Conservation (phyloP, 2,329 filamentous ascomycete species). For the Tolypocladium nubicola region DNA sequence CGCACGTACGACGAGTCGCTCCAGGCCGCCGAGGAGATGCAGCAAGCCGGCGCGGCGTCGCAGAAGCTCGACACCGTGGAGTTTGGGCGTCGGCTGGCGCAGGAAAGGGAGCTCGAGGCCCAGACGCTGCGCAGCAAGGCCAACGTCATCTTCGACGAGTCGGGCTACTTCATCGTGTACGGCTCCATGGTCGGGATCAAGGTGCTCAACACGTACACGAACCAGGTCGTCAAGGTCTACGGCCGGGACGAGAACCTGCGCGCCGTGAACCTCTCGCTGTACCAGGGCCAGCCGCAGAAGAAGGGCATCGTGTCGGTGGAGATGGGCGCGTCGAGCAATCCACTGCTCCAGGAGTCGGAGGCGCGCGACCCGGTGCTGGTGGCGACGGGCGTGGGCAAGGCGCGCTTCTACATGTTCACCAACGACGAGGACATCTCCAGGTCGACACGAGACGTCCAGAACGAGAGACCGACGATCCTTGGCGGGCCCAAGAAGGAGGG, state of each 20-base stretch:
- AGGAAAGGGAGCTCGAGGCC: conserved; percentile 77
- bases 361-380: conserved; percentile 82
- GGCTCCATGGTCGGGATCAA: conserved; percentile 89
- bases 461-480: conserved; percentile 73
- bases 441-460: conserved; percentile 80
- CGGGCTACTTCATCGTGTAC: conserved; percentile 88
- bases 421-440: conserved; percentile 79
- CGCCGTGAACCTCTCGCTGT: conserved; percentile 71
- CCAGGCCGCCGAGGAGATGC: conserved; percentile 82
- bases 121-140: conserved; percentile 55
- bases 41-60: conserved; percentile 77
- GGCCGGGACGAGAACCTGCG: conserved; percentile 84
- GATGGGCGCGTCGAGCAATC: conserved; percentile 94
- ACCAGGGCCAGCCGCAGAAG: conserved; percentile 91
- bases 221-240: conserved; percentile 82
- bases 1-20: conserved; percentile 94
- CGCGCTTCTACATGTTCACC: conserved; percentile 96
- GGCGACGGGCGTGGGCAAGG: conserved; percentile 73
- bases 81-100: conserved; percentile 77
- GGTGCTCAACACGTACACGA: conserved; percentile 91
- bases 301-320: conserved; percentile 89
- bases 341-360: conserved; percentile 85
- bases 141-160: conserved; percentile 93
- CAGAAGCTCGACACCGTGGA: conserved; percentile 82
- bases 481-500: conserved; percentile 39